These are phyloP conservation scores for Platanthera zijinensis DNA, from an alignment of 106 monocot species.

Conservation along the genomic window DNA sequence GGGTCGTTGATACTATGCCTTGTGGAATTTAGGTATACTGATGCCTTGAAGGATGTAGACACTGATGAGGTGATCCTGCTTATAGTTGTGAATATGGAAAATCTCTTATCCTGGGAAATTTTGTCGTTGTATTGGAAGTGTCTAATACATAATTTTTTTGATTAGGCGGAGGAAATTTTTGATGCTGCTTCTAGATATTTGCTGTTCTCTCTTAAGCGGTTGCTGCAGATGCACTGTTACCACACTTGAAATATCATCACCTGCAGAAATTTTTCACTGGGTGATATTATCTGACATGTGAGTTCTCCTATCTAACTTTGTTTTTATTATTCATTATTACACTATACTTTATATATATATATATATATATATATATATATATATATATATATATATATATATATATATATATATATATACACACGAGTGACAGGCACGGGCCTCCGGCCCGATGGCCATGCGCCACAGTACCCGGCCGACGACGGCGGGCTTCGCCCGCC, in stretches of 20 bases:
- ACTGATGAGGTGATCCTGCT: constrained; percentile 70
- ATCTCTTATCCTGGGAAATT: neutral
- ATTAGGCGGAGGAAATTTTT: constrained; percentile 93
- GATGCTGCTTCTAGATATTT: constrained; percentile 98
- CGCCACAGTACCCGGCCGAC: no score
- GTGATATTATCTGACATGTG: constrained; percentile 90
- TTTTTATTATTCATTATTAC: neutral
- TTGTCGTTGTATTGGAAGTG: neutral
- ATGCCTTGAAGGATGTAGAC: constrained; percentile 69
- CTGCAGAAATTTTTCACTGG: constrained; percentile 95
- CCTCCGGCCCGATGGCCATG: no score
- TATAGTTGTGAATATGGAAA: neutral
- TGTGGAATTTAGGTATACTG: constrained; percentile 66
- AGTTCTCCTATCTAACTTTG: neutral
- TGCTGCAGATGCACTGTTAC: constrained; percentile 86
- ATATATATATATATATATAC: no score
- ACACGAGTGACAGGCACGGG: no score
- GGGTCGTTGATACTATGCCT: constrained; percentile 9
- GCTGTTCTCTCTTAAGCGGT: constrained; percentile 85
- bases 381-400: no score
- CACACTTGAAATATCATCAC: constrained; percentile 68
- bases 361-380: no score
- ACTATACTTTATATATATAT: no score
- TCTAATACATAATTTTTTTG: constrained; percentile 13
- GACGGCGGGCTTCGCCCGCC: no score